Percentiles rank a stretch among this genome's conserved stretches.
phyloP scores from a whole-genome alignment of 768 basidiomycete species.

The Mycena floridula region DNA sequence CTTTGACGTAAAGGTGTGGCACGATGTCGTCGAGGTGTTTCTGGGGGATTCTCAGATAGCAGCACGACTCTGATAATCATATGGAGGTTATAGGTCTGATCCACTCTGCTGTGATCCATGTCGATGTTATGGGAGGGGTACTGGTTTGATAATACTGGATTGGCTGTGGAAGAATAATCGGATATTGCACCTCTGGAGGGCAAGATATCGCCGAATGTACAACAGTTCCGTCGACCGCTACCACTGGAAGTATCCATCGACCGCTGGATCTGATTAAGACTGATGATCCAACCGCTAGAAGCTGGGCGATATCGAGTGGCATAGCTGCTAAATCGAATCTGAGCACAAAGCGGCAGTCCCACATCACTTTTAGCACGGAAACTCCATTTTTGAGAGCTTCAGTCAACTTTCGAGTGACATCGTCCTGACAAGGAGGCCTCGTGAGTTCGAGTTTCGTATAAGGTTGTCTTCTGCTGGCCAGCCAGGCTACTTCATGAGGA shows the following conservation, averaged over 20 bases:
- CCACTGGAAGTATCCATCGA: too few species aligned
- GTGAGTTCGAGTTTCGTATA: too few species aligned
- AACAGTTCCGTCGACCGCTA: too few species aligned
- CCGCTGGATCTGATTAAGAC: too few species aligned
- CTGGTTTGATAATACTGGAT: neutral
- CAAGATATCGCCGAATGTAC: too few species aligned
- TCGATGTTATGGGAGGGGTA: neutral
- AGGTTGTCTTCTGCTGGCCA: too few species aligned
- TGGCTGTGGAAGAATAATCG: neutral
- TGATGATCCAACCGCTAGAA: too few species aligned
- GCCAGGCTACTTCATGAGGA: too few species aligned
- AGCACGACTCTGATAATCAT: neutral
- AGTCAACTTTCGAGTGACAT: too few species aligned
- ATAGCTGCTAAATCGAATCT: neutral
- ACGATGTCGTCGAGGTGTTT: conserved; percentile 30
- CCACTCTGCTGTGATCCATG: neutral
- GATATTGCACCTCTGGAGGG: neutral
- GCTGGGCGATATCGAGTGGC: neutral
- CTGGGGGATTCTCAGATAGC: conserved; percentile 6
- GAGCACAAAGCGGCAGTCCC: neutral
- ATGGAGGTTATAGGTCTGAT: neutral
- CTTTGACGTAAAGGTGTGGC: conserved; percentile 35
- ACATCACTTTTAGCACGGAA: neutral
- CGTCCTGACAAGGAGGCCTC: too few species aligned
- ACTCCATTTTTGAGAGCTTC: neutral